Percentiles rank a stretch among this genome's conserved stretches.
These are phyloP conservation scores for Xylariaceae sp. DNA, from an alignment of 2,329 filamentous ascomycete genomes.

Conservation along the genomic window DNA sequence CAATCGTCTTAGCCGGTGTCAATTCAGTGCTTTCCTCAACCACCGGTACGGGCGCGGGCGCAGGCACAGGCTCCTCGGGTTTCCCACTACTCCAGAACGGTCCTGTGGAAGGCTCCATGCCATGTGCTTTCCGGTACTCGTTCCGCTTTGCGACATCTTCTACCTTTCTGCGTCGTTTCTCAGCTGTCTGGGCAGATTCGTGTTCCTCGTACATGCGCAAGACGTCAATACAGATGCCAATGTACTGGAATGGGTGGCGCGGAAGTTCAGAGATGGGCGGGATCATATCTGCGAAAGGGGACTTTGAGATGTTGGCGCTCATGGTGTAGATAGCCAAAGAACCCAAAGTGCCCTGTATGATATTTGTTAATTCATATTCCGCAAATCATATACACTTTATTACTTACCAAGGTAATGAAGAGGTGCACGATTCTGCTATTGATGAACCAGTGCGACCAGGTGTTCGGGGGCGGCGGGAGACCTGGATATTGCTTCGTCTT, in stretches of 20 bases:
- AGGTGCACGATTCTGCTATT: slow-evolving; percentile 72
- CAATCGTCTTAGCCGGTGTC: slow-evolving; percentile 14
- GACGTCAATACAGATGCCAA: slow-evolving; percentile 64
- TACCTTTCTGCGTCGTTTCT: slow-evolving; percentile 67
- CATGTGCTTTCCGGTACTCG: slow-evolving; percentile 82
- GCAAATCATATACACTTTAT: neutral
- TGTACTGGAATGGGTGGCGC: slow-evolving; percentile 64
- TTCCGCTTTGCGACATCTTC: slow-evolving; percentile 86
- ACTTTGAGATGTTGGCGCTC: slow-evolving; percentile 74
- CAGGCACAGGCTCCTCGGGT: slow-evolving; percentile 3
- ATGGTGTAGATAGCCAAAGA: slow-evolving; percentile 69
- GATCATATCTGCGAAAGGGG: slow-evolving; percentile 74
- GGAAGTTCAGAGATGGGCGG: slow-evolving; percentile 67
- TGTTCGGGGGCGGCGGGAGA: slow-evolving; percentile 80
- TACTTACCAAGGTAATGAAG: slow-evolving; percentile 74
- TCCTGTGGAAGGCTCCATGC: slow-evolving; percentile 50
- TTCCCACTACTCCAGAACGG: slow-evolving; percentile 12
- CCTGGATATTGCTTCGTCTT: slow-evolving; percentile 74
- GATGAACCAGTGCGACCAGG: slow-evolving; percentile 80
- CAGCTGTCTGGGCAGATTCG: slow-evolving; percentile 61
- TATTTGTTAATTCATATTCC: slow-evolving; percentile 3
- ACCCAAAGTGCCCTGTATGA: slow-evolving; percentile 57
- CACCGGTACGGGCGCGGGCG: neutral
- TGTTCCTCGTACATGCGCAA: slow-evolving; percentile 73
- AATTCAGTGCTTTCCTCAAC: neutral